These are phyloP conservation scores for Coniophora puteana DNA, from an alignment of 1,284 basidiomycete genomes.

Conservation along the genomic window DNA sequence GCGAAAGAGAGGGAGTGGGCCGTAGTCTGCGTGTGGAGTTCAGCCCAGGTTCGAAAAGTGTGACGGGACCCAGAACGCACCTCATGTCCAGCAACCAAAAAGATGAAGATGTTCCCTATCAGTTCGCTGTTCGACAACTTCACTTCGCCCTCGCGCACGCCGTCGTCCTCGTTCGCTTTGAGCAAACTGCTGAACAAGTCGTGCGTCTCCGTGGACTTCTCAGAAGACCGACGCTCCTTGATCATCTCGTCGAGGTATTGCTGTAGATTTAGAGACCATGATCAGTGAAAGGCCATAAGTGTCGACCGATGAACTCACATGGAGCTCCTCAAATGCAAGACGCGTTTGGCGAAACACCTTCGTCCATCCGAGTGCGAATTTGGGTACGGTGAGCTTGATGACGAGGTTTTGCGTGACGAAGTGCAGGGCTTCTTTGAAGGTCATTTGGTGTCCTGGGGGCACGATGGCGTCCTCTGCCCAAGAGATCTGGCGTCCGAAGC, in stretches of 20 bases:
- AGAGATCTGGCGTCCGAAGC: conserved; percentile 48
- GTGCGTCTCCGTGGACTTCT: conserved; percentile 39
- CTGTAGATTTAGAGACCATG: conserved; percentile 24
- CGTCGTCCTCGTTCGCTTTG: conserved; percentile 41
- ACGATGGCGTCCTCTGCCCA: conserved; percentile 43
- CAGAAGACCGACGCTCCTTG: conserved; percentile 32
- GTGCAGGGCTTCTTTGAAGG: conserved; percentile 55
- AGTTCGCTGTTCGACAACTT: conserved; percentile 46
- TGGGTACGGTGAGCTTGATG: conserved; percentile 40
- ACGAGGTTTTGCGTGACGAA: conserved; percentile 41
- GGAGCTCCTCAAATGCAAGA: conserved; percentile 45
- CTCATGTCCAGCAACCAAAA: conserved; percentile 60
- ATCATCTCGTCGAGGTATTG: conserved; percentile 57
- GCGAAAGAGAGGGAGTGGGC: conserved; percentile 56
- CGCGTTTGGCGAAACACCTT: conserved; percentile 31
- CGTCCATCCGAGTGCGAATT: conserved; percentile 40
- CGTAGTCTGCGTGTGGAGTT: conserved; percentile 38
- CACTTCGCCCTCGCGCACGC: conserved; percentile 25
- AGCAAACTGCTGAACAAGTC: conserved; percentile 57
- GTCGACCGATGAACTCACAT: conserved; percentile 29
- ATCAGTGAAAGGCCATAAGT: not conserved
- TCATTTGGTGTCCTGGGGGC: conserved; percentile 45
- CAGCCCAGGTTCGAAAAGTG: not conserved
- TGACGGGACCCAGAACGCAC: conserved; percentile 22
- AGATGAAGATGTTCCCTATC: conserved; percentile 58